A percentile compares a stretch with the other conserved stretches of the same genome.
Conservation (phyloP, 2,329 filamentous ascomycete genomes). For the Lecanicillium sp. region DNA sequence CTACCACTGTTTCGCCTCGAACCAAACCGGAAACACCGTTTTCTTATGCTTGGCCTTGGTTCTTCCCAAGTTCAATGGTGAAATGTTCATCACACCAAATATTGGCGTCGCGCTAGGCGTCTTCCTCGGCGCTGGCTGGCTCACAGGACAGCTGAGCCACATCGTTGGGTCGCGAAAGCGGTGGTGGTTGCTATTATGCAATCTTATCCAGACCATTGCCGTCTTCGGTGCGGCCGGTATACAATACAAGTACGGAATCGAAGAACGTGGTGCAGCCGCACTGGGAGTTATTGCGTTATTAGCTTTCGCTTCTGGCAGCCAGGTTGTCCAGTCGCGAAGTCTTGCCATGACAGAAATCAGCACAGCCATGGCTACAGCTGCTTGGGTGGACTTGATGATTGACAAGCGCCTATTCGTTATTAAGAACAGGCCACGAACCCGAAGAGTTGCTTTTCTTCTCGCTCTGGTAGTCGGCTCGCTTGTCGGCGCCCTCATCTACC, state of each 20-base stretch:
- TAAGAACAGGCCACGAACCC: conserved; percentile 40
- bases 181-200: conserved; percentile 45
- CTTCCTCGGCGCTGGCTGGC: conserved; percentile 45
- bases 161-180: conserved; percentile 39
- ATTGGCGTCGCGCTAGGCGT: conserved; percentile 46
- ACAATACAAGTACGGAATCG: conserved; percentile 32
- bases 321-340: conserved; percentile 48
- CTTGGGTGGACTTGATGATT: conserved; percentile 51
- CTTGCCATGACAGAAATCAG: conserved; percentile 52
- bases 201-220: conserved; percentile 43
- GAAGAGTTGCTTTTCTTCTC: conserved; percentile 40
- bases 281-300: conserved; percentile 40
- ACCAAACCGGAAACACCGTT: conserved; percentile 58
- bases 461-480: conserved; percentile 40
- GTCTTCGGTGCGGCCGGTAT: conserved; percentile 45
- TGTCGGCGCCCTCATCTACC: conserved; percentile 41
- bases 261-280: conserved; percentile 26
- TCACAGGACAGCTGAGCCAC: conserved; percentile 50
- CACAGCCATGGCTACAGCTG: conserved; percentile 57
- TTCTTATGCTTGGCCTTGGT: conserved; percentile 46
- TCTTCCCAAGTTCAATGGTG: conserved; percentile 35
- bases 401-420: conserved; percentile 39
- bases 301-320: conserved; percentile 47
- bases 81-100: conserved; percentile 43
- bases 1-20: conserved; percentile 55